These are phyloP conservation scores for Botryotinia convoluta DNA, from an alignment of 2,329 filamentous ascomycete species.

Conservation along the genomic window DNA sequence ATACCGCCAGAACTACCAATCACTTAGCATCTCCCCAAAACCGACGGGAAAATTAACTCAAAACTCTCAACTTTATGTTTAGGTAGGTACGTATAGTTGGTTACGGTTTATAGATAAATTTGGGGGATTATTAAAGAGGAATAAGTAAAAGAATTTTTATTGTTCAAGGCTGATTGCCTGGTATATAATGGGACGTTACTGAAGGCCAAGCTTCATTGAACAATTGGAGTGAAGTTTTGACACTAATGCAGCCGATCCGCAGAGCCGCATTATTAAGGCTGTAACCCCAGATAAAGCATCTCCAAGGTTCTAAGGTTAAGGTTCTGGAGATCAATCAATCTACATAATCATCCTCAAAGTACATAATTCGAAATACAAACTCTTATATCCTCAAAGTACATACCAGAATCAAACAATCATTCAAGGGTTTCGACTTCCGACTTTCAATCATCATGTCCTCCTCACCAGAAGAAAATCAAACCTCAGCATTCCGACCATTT, in stretches of 20 bases:
- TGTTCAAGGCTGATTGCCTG: not conserved
- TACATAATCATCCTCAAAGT: not conserved
- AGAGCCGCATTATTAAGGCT: slow-evolving; percentile 32
- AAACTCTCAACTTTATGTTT: not conserved
- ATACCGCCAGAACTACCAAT: not conserved
- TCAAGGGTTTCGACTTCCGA: not conserved
- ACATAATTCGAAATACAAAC: not conserved
- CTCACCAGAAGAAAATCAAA: slow-evolving; percentile 23
- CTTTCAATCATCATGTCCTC: slow-evolving; percentile 20
- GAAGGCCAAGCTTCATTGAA: not conserved
- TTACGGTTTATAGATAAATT: not conserved
- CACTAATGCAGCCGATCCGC: slow-evolving; percentile 34
- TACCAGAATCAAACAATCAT: not conserved
- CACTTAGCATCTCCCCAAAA: not conserved
- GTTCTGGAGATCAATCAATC: not conserved
- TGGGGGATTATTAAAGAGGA: not conserved
- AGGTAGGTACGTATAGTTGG: not conserved
- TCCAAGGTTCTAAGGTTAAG: not conserved
- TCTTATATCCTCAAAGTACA: not conserved
- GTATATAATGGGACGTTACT: not conserved
- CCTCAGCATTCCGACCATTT: slow-evolving; percentile 46
- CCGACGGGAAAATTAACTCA: not conserved
- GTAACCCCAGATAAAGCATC: not conserved
- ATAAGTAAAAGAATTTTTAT: not conserved
- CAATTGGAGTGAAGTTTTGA: not conserved